Evolutionary conservation across 805 yeast species (phyloP), one percentile per base, ranked within the genome.

Genomic region (Nadsonia fulvescens): DNA sequence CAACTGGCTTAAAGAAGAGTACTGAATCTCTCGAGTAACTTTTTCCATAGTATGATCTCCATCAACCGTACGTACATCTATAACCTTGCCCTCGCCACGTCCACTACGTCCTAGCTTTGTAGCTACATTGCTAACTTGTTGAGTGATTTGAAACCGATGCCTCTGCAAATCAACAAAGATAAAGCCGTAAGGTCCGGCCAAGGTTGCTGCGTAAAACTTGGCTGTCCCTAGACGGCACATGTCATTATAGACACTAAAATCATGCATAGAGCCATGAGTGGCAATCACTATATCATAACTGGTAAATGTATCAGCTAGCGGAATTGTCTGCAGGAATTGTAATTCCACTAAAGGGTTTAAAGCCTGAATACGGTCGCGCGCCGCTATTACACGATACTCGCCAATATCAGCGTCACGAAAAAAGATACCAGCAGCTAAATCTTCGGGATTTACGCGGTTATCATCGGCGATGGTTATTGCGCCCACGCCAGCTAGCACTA

Each of bases 401-500:
- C 89, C 92, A 5, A 74, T 42, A 21, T 69, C 67, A 2, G 46
- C 39, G 15, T 56, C 61, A 24, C 61, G 62, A 14, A 79, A 44
- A 44, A 79, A 78, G 47, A 81, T 83, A 45, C 82, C 89, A 1
- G 70, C 61, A 3, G 70, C 69, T 32, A 75, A 59, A 42, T 79
- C 93, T 21, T 61, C 66, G 18, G 64, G 74, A 2, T 47, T 43
- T 1, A 78, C 65, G 0, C 24, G 38, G 3, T 70, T 51, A 17
- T 48, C 40, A 49, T 83, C 95, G 29, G 71, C 43, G 0, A 89
- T 53, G n/a, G 72, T 70, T 15, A 86, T 49, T 1, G 72, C 54
- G 3, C 92, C 93, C 31, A 86, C 56, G 4, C 98, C 98, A 15
- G 93, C 91, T 13, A 89, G 59, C 11, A 78, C 78, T 24, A 89